These are phyloP conservation scores for Cladobotryum mycophilum DNA, from an alignment of 2,329 filamentous ascomycete genomes.

Conservation along the genomic window DNA sequence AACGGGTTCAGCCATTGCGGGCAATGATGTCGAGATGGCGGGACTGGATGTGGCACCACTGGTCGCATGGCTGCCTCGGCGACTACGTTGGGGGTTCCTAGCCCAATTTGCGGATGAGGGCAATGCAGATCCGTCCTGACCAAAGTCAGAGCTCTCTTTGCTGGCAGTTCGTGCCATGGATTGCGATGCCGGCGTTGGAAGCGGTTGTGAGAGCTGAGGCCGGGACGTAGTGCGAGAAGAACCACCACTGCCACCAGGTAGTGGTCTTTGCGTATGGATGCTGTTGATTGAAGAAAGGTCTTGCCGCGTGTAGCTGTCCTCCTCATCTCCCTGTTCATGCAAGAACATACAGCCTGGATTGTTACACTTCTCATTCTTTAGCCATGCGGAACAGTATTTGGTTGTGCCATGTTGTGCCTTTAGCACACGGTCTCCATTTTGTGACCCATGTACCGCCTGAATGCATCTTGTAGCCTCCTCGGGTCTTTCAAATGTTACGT, in stretches of 20 bases:
- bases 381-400: conserved; percentile 96
- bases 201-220: conserved; percentile 38
- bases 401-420: conserved; percentile 81
- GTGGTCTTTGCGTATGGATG: conserved; percentile 68
- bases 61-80: conserved; percentile 71
- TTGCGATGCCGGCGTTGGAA: conserved; percentile 41
- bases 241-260: conserved; percentile 44
- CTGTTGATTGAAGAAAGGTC: conserved; percentile 94
- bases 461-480: conserved; percentile 89
- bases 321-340: conserved; percentile 96
- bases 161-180: conserved; percentile 72
- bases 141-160: conserved; percentile 66
- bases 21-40: conserved; percentile 56
- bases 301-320: conserved; percentile 91
- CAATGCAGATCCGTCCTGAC: conserved; percentile 78
- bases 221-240: conserved; percentile 50
- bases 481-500: conserved; percentile 94
- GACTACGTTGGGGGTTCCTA: conserved; percentile 59
- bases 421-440: conserved; percentile 80
- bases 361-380: conserved; percentile 88
- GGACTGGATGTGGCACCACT: conserved; percentile 80
- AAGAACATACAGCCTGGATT: conserved; percentile 98
- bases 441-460: conserved; percentile 81
- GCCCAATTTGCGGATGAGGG: conserved; percentile 95
- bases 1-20: conserved; percentile 44